Evolutionary conservation across 345 rosid genomes (phyloP), one percentile per base, ranked within the genome.

Genomic region (Acer campestre): DNA sequence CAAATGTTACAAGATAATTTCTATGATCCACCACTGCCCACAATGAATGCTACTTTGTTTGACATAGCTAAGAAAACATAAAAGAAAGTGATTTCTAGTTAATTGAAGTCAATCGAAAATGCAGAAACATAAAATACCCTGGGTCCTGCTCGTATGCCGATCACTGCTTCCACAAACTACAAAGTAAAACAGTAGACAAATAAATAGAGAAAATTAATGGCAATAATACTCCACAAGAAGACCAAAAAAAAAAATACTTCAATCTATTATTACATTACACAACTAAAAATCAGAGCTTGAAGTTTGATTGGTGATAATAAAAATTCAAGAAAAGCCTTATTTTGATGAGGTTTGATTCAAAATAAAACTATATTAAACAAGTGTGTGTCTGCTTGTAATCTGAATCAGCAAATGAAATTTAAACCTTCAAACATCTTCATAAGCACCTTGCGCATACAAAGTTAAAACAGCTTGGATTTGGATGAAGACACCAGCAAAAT

Each of bases 401-500:
- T 51, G 51, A 67, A 64, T 18, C 63, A 77, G 73, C 44, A 18
- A 82, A 82, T 71, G 8, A 77, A 80, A 79, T 77, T 10, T 85
- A 89, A 89, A 87, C 89, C 91, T 87, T 86, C 84, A 86, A 76
- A 55, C 76, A 81, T 90, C 94, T 80, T 83, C 89, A 83, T 85
- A 87, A 86, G 93, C 91, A 92, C 98, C 98, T 95, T 95, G 98
- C 83, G 98, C 99, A 87, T 93, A 92, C 80, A 95, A 82, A 75
- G 99, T 92, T 76, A 95, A 85, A 82, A 95, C 98, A 70, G 97
- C 98, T 81, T 95, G 99, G 82, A 93, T 92, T 80, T 95, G 99
- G 80, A 93, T 95, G 93, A 93, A 93, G 83, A 95, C 95, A 35
- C 99, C 99, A 31, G 96, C 85, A 82, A 93, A 95, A 86, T 92